Evolutionary conservation across 345 rosid genomes (phyloP), one percentile per base, ranked within the genome.

Genomic region (Aquilaria malaccensis): DNA sequence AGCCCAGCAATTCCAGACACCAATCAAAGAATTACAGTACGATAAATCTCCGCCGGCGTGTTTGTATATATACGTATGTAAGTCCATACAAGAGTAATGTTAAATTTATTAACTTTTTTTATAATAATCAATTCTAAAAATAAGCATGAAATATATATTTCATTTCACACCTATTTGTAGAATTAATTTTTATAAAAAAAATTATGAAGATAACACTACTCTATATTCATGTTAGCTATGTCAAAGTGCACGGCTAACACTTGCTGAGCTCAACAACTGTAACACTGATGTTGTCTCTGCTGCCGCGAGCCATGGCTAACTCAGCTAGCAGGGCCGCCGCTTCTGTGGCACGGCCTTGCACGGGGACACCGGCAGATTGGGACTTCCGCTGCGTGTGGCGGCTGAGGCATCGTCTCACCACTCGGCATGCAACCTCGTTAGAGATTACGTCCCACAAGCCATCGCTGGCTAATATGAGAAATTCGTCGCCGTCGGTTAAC

Each of bases 401-500:
- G 22, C 62, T 51, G 5, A 92, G 81, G 70, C 89, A 81, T 59
- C 73, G 74, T 61, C 72, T 81, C 57, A 76, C 88, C 3, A 89
- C 76, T 33, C 64, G 76, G 62, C 89, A 84, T 0, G 95, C 96
- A n/a, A 67, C 70, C 43, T 81, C 82, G 52, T 87, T 89, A 1
- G 91, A 72, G 33, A 92, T 59, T 1, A 81, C 88, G 11, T 83
- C 88, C 95, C 97, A 89, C 22, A 93, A 57, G n/a, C 93, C 95
- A 15, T 89, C 93, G 9, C 86, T 85, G 2, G 91, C 94, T 33
- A 87, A 77, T 45, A 89, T 79, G 3, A 93, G 78, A 70, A 85
- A 89, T 30, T 87, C 89, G 48, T 93, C 91, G 2, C 45, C 37
- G 22, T 70, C 57, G 0, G 69, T 77, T 62, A 87, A 63, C 47